Evolutionary conservation across 768 basidiomycete genomes (phyloP).

Genomic region (Calocera cornea): DNA sequence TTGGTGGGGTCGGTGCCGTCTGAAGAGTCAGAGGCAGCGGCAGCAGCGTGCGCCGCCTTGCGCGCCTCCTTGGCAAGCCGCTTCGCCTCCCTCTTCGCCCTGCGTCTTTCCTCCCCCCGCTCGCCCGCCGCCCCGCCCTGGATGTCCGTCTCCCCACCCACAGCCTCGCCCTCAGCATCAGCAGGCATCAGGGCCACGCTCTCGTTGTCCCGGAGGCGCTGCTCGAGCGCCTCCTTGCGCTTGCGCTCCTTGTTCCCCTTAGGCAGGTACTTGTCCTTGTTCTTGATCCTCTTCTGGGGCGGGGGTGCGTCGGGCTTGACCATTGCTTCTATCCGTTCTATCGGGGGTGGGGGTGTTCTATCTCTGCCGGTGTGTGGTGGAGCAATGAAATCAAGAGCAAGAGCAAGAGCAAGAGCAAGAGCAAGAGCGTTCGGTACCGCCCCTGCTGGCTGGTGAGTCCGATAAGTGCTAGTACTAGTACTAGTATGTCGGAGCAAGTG

Average conservation of each 20-base stretch:
- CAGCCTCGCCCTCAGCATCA: constrained; percentile 6
- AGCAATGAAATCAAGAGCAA: no score
- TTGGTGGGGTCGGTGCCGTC: constrained; percentile 6
- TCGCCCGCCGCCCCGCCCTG: constrained; percentile 6
- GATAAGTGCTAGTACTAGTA: no score
- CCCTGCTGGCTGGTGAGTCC: no score
- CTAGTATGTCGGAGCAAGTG: no score
- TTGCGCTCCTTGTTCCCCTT: constrained; percentile 6
- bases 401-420: no score
- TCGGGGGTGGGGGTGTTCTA: neutral
- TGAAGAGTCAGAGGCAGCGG: no score
- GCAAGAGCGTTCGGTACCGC: no score
- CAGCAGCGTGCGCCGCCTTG: neutral
- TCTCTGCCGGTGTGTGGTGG: no score
- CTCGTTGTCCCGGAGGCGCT: constrained; percentile 3
- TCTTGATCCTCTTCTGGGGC: neutral
- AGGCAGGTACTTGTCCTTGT: neutral
- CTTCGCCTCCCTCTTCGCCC: constrained; percentile 12
- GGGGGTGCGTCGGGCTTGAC: neutral
- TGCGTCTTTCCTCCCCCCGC: neutral
- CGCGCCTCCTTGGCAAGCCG: neutral
- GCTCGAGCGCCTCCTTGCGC: constrained; percentile 6
- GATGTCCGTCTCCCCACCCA: neutral
- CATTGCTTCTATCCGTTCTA: no score
- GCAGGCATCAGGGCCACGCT: constrained; percentile 8